A percentile compares a stretch with the other conserved stretches of the same genome.
Evolutionary conservation across 2,329 filamentous ascomycete species (phyloP).

Genomic region (Sporothrix globosa): DNA sequence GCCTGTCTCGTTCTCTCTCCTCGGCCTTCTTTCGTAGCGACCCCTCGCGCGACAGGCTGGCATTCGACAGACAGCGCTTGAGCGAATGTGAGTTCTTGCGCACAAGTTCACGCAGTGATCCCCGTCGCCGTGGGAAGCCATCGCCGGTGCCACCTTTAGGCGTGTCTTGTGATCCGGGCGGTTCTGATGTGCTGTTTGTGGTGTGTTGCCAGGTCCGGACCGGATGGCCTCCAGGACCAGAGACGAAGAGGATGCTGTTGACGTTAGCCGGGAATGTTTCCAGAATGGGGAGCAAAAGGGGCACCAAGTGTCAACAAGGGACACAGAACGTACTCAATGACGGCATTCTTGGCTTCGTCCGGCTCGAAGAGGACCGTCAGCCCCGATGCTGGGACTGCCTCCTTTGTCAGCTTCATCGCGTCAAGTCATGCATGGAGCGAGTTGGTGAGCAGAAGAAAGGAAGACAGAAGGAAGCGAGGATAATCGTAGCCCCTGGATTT

Average conservation of each 20-base stretch:
- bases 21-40: neutral
- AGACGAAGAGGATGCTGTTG: slow-evolving; percentile 42
- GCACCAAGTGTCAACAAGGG: neutral
- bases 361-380: slow-evolving; percentile 44
- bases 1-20: neutral
- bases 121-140: slow-evolving; percentile 17
- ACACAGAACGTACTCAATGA: slow-evolving; percentile 41
- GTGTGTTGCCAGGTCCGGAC: slow-evolving; percentile 41
- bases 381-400: slow-evolving; percentile 40
- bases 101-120: slow-evolving; percentile 33
- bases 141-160: slow-evolving; percentile 1
- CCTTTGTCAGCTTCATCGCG: slow-evolving; percentile 39
- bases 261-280: neutral
- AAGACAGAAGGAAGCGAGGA: neutral
- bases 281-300: neutral
- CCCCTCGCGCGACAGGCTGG: slow-evolving; percentile 29
- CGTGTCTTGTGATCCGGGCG: slow-evolving; percentile 32
- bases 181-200: slow-evolving; percentile 35
- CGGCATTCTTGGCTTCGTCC: slow-evolving; percentile 39
- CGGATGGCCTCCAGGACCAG: slow-evolving; percentile 43
- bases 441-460: neutral
- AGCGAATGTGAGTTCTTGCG: slow-evolving; percentile 37
- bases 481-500: neutral
- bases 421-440: neutral
- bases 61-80: slow-evolving; percentile 24